A percentile compares a stretch with the other conserved stretches of the same genome.
phyloP scores from a whole-genome alignment of 371 early-diverging fungal genomes.

The Amoeboaphelidium occidentale region DNA sequence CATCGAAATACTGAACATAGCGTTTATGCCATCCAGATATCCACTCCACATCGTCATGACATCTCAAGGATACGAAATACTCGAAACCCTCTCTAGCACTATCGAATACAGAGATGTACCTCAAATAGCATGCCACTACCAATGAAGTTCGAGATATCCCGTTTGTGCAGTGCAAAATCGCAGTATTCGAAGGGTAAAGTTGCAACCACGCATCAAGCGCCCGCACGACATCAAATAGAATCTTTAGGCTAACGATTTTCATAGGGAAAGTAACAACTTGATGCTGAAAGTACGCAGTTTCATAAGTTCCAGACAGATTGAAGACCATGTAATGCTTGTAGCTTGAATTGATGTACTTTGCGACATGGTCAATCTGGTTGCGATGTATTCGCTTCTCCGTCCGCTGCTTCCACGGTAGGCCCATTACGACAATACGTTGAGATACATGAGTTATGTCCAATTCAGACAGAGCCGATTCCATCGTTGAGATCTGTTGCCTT shows the following conservation, averaged over 20 bases:
- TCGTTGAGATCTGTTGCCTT: no score
- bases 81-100: constrained; percentile 19
- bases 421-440: constrained; percentile 16
- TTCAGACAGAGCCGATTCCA: no score
- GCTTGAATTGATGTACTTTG: constrained; percentile 16
- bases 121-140: constrained; percentile 17
- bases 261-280: constrained; percentile 14
- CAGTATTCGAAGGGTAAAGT: constrained; percentile 14
- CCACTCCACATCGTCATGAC: no score
- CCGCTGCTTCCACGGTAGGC: constrained; percentile 13
- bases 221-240: constrained; percentile 18
- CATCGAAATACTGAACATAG: background rate
- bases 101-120: constrained; percentile 12
- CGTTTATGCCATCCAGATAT: no score
- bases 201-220: constrained; percentile 20
- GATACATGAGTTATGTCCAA: constrained; percentile 20
- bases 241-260: constrained; percentile 9
- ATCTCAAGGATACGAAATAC: constrained; percentile 17
- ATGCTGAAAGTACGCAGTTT: constrained; percentile 11
- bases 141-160: constrained; percentile 15
- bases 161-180: constrained; percentile 21
- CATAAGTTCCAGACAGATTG: constrained; percentile 22
- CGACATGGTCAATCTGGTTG: constrained; percentile 19
- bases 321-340: constrained; percentile 21
- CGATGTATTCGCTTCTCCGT: constrained; percentile 10